Evolutionary conservation across 352 stramenopile genomes (phyloP), one percentile per base, ranked within the genome.

Genomic region (Phytophthora sojae): DNA sequence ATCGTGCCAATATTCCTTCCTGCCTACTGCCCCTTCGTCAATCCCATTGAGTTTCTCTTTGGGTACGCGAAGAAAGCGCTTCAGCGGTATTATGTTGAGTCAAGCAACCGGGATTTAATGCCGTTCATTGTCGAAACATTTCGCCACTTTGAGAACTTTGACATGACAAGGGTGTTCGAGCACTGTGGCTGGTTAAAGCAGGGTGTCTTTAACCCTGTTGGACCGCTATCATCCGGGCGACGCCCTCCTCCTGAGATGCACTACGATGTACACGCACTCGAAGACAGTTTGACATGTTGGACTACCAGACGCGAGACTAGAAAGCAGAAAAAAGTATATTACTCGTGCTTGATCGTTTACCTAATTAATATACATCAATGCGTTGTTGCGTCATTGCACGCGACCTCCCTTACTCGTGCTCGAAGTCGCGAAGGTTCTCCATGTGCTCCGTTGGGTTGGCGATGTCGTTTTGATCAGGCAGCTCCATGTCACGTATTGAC

Each of bases 21-120:
- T 4, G 65, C 62, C 0, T 81, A 74, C 7, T 81, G 65, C 35
- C 72, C 67, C 14, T 79, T 80, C 61, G 72, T 79, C 23, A 76
- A 80, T 42, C 73, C 66, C 0, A 83, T 77, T n/a, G 69, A 79
- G 14, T 75, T 66, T n/a, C 0, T 79, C 7, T 83, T 81, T 29
- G 72, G 72, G 1, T 77, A 71, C 21, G 49, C 64, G 0, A 65
- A 50, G 23, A 47, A 47, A 47, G 39, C 52, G 0, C 76, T 70
- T 44, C 42, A 70, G 30, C 42, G 56, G 17, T 54, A 67, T 57
- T 72, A 71, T 26, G 23, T 47, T n/a, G 61, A 65, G 35, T 56
- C 32, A 4, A 67, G 50, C 17, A 45, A 57, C 2, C 59, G 39
- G 39, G 14, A 47, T 47, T 47, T 47, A 47, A 21, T 47, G 39